These are phyloP conservation scores for Malassezia equina DNA, from an alignment of 1,284 basidiomycete genomes.

Conservation along the genomic window DNA sequence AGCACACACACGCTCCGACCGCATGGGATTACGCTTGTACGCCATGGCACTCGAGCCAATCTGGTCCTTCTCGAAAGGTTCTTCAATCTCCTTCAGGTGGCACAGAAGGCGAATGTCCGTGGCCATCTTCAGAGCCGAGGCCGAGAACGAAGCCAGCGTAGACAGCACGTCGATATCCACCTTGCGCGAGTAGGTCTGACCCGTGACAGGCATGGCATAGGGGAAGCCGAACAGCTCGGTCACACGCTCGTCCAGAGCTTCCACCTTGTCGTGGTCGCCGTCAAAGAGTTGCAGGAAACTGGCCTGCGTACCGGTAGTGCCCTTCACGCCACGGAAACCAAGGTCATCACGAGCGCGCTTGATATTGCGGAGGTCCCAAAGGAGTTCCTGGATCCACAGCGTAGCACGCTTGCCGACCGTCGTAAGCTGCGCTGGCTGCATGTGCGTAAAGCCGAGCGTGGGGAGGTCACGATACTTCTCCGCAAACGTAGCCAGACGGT, in stretches of 20 bases:
- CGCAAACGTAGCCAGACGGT: slow-evolving; percentile 71
- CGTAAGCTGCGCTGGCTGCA: slow-evolving; percentile 95
- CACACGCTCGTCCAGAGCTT: slow-evolving; percentile 64
- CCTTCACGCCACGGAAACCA: slow-evolving; percentile 96
- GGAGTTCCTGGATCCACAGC: slow-evolving; percentile 82
- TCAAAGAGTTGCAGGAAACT: slow-evolving; percentile 91
- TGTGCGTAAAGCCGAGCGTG: slow-evolving; percentile 88
- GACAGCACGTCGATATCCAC: slow-evolving; percentile 88
- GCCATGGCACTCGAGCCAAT: slow-evolving; percentile 94
- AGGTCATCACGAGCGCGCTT: slow-evolving; percentile 81
- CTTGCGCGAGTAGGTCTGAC: slow-evolving; percentile 96
- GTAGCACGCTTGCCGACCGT: slow-evolving; percentile 99
- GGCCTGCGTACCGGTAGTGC: slow-evolving; percentile 95
- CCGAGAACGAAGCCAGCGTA: slow-evolving; percentile 79
- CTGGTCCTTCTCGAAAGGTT: slow-evolving; percentile 97
- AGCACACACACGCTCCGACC: slow-evolving; percentile 91
- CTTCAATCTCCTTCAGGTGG: slow-evolving; percentile 74
- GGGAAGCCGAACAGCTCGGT: slow-evolving; percentile 82
- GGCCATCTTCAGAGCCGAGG: slow-evolving; percentile 93
- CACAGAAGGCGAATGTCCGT: slow-evolving; percentile 67
- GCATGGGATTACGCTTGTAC: slow-evolving; percentile 99
- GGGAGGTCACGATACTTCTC: slow-evolving; percentile 51
- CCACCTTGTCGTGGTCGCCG: slow-evolving; percentile 73
- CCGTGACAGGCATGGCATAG: slow-evolving; percentile 92
- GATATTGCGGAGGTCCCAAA: slow-evolving; percentile 94